Conservation (phyloP, 2,329 filamentous ascomycete genomes). For the Neopestalotiopsis clavispora region DNA sequence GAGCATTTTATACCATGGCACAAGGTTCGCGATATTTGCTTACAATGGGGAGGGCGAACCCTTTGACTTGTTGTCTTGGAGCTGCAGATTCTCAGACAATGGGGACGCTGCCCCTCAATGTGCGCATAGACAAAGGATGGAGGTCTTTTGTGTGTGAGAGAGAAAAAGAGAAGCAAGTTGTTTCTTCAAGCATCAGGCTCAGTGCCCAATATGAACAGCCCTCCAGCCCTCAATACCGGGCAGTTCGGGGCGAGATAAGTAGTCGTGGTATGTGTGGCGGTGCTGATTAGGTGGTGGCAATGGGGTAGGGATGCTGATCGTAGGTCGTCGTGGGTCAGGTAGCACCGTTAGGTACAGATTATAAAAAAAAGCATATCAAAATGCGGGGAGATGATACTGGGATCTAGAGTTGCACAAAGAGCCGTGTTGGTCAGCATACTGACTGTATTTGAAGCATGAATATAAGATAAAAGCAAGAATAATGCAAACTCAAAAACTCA, state of each 20-base stretch:
- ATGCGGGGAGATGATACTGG: too few relatives aligned
- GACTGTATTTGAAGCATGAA: background rate
- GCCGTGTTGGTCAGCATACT: too few relatives aligned
- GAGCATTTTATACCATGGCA: background rate
- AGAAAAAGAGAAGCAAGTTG: background rate
- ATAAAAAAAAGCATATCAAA: too few relatives aligned
- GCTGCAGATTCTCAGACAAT: background rate
- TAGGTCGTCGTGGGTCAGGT: too few relatives aligned
- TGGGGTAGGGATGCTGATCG: too few relatives aligned
- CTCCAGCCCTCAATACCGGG: background rate
- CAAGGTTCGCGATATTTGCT: background rate
- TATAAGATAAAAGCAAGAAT: background rate
- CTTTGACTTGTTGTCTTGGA: background rate
- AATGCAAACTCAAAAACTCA: background rate
- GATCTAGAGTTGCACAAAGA: too few relatives aligned
- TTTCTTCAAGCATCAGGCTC: background rate
- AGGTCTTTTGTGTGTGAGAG: background rate
- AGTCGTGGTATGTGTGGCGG: background rate
- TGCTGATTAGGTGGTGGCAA: background rate
- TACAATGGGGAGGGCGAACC: background rate
- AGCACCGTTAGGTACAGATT: too few relatives aligned
- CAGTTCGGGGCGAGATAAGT: background rate
- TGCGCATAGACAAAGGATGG: background rate
- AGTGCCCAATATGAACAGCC: background rate
- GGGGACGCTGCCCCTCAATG: conserved; percentile 1